Evolutionary conservation across 164 flowering plant genomes (phyloP).

Genomic region (Amborella trichopoda): DNA sequence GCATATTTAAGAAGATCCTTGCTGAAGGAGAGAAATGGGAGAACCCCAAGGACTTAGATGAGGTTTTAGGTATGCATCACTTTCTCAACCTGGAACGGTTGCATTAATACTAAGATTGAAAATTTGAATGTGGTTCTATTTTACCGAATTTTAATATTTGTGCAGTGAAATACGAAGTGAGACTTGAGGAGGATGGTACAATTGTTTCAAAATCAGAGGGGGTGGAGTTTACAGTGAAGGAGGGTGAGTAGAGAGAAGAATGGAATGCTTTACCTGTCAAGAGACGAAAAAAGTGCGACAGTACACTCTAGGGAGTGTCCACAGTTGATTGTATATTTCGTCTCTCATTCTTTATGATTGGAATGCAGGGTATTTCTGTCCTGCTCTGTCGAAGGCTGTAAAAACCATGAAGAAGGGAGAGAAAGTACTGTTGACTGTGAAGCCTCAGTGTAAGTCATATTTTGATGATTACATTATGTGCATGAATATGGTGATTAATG

Average conservation of each 20-base stretch:
- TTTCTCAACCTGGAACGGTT: no score
- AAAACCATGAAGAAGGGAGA: slow-evolving; percentile 97
- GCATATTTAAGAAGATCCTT: slow-evolving; percentile 75
- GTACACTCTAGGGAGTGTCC: no score
- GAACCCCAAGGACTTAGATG: slow-evolving; percentile 92
- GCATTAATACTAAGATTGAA: not conserved
- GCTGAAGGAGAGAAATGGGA: slow-evolving; percentile 94
- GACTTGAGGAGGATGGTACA: slow-evolving; percentile 85
- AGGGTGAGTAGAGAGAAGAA: slow-evolving; percentile 48
- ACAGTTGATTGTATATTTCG: no score
- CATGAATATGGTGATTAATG: no score
- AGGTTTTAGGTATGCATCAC: slow-evolving; percentile 52
- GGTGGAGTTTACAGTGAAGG: slow-evolving; percentile 66
- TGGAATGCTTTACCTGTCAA: no score
- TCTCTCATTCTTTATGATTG: no score
- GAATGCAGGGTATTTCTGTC: slow-evolving; percentile 64
- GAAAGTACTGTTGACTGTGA: slow-evolving; percentile 61
- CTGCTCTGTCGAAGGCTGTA: slow-evolving; percentile 75
- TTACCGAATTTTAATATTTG: not conserved
- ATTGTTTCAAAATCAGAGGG: slow-evolving; percentile 51
- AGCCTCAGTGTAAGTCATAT: slow-evolving; percentile 71
- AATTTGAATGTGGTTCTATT: not conserved
- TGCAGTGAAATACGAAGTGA: slow-evolving; percentile 77
- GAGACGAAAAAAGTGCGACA: no score
- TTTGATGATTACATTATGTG: not conserved